These are phyloP conservation scores for Suhomyces sp. DNA, from an alignment of 805 yeast genomes.

Conservation along the genomic window DNA sequence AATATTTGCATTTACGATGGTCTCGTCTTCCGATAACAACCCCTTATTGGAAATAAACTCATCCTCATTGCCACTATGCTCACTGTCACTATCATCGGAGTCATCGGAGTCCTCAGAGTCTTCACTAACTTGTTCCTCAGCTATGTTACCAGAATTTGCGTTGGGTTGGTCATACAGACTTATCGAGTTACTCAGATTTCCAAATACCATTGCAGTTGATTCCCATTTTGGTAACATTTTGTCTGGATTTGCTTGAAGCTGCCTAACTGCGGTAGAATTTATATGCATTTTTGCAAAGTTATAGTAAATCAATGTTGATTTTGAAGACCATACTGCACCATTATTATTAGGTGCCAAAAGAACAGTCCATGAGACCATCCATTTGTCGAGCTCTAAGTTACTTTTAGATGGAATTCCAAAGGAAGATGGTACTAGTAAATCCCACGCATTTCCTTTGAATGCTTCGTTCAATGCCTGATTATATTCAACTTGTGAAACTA, in stretches of 20 bases:
- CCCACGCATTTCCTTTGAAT: constrained; percentile 61
- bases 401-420: constrained; percentile 70
- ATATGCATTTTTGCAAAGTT: constrained; percentile 76
- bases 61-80: constrained; percentile 21
- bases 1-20: constrained; percentile 42
- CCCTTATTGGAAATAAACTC: constrained; percentile 35
- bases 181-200: too few relatives aligned
- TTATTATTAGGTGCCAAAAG: constrained; percentile 59
- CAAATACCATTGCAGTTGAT: too few relatives aligned
- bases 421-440: constrained; percentile 53
- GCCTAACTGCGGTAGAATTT: constrained; percentile 51
- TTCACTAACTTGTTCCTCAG: constrained; percentile 3
- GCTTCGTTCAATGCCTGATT: constrained; percentile 62
- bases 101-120: constrained; percentile 11
- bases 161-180: constrained; percentile 4
- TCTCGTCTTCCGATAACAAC: constrained; percentile 32
- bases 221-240: constrained; percentile 36
- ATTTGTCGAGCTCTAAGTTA: constrained; percentile 65
- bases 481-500: constrained; percentile 67
- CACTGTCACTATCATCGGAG: constrained; percentile 14
- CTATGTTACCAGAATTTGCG: constrained; percentile 2
- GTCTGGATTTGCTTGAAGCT: constrained; percentile 31
- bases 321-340: constrained; percentile 62
- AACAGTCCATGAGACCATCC: constrained; percentile 84
- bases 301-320: constrained; percentile 66